Evolutionary conservation across 129 eudicot species (phyloP).

Genomic region (Smallanthus sonchifolius): DNA sequence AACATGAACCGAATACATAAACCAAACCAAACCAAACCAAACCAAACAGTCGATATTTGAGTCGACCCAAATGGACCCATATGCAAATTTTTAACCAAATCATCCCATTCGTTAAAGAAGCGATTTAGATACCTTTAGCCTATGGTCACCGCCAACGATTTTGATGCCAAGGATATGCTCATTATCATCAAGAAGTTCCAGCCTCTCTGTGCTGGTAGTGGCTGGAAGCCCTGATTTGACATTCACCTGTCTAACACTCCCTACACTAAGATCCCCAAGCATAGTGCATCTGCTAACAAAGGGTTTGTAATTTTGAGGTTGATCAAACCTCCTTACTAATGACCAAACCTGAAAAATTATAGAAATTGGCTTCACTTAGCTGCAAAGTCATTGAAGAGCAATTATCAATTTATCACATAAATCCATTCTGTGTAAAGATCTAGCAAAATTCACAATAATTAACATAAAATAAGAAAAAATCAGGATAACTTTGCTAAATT

Average conservation of each 20-base stretch:
- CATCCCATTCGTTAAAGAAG: too few relatives aligned
- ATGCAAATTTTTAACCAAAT: too few relatives aligned
- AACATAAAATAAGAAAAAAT: neutral
- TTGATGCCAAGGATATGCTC: slow-evolving; percentile 72
- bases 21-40: neutral
- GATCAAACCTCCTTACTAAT: slow-evolving; percentile 74
- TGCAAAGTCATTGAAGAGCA: neutral
- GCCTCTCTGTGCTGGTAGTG: slow-evolving; percentile 73
- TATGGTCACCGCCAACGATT: slow-evolving; percentile 79
- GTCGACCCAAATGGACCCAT: too few relatives aligned
- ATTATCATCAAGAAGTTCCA: slow-evolving; percentile 68
- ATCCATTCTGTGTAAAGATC: neutral
- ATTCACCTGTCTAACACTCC: slow-evolving; percentile 72
- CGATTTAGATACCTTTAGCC: slow-evolving; percentile 47
- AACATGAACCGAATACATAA: neutral
- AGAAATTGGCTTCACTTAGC: neutral
- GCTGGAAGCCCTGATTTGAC: slow-evolving; percentile 85
- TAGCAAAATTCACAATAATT: neutral
- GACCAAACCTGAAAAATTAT: slow-evolving; percentile 62
- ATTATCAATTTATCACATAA: neutral
- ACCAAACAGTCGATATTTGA: too few relatives aligned
- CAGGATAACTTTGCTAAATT: neutral
- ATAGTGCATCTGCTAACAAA: slow-evolving; percentile 64
- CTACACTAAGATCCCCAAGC: slow-evolving; percentile 58
- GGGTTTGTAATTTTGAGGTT: slow-evolving; percentile 81